Base-by-base conservation (phyloP, 2,329 filamentous ascomycete species). In the Lecanosticta acicola region DNA sequence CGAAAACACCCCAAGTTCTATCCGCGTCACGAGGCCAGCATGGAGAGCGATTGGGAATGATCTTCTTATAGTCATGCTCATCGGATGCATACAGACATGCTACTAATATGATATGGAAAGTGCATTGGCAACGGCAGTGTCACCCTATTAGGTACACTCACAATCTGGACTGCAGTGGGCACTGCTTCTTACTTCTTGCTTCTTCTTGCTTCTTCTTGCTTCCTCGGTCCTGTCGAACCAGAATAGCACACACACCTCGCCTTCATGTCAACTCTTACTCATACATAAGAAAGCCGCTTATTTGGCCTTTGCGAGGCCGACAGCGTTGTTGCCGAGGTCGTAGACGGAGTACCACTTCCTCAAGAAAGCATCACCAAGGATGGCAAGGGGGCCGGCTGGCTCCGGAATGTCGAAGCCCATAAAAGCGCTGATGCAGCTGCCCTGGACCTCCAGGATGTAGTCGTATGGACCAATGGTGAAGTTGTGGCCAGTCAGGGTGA, bases 281-380 rank as follows among this genome's bases (percentile, higher is more conserved):
- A 32, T 44, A 39, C 39, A 32, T 43, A 26, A 29, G 24, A 29
- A 29, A 29, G 32, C 14, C 21, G 32, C 20, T 54, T 78, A 79
- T 74, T 89, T 93, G 58, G 91, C 79, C 73, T 85, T 84, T 63
- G 91, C 93, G 61, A 98, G 80, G 65, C 88, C 90, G 54, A 98
- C 89, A 46, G 85, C 83, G 66, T 84, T 78, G 76, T 86, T 90
- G 68, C 87, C 90, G 50, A 96, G 79, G 71, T 98, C 88, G 68
- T 98, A 98, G 65, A 98, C 85, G 55, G 88, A 94, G 80, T 97
- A 97, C 78, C 84, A 94, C 67, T 78, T 85, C 71, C 88, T 82
- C 65, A 83, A 70, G 77, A 83, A 83, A 55, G 79, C 86, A 68
- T 95, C 89, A 63, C 93, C 93, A 19, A 98, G 83, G 56, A 98